Evolutionary conservation across 805 yeast genomes (phyloP), one percentile per base, ranked within the genome.

Genomic region (Metschnikowia rubicola): DNA sequence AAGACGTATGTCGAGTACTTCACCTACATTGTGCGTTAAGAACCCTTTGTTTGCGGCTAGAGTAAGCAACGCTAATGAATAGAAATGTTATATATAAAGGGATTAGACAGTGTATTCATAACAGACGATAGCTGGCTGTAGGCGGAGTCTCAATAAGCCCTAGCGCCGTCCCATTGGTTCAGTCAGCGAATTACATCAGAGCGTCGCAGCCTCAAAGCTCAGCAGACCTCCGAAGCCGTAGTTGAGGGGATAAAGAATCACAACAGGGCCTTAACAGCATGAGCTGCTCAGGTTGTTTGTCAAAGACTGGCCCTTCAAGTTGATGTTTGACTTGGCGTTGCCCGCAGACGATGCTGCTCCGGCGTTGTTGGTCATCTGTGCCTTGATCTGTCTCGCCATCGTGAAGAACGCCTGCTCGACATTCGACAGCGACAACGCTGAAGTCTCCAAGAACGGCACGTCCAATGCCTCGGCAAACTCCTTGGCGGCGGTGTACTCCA

Each of bases 321-420:
- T 86, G 53, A 87, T 88, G 59, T 79, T 77, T 39, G 83, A 78
- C 67, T 83, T 84, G 54, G 75, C 78, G 57, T 61, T 72, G 61
- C 58, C 57, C 30, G 62, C 56, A 21, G 59, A 54, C 19, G 59
- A 55, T 30, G 53, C 54, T 10, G 71, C 68, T 50, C 74, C 77
- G 58, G 73, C 79, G 63, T 79, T 71, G 56, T 75, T 84, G 36
- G 92, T 84, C 88, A 94, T 89, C 65, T 90, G 90, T 55, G 95
- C 94, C 77, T 94, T 94, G 66, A 94, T 94, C 69, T 94, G 97
- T 69, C 96, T 86, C 10, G 98, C 96, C 99, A 94, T 94, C 57
- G 97, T 90, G 77, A 88, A 83, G 74, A 94, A 94, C 10, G 98
- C 98, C 70, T 94, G 97, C 70, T 94, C 99, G 59, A 94, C 99